Percentiles rank a stretch among this genome's conserved stretches.
These are phyloP conservation scores for Graphiopsis chlorocephala DNA, from an alignment of 2,329 filamentous ascomycete genomes.

Conservation along the genomic window DNA sequence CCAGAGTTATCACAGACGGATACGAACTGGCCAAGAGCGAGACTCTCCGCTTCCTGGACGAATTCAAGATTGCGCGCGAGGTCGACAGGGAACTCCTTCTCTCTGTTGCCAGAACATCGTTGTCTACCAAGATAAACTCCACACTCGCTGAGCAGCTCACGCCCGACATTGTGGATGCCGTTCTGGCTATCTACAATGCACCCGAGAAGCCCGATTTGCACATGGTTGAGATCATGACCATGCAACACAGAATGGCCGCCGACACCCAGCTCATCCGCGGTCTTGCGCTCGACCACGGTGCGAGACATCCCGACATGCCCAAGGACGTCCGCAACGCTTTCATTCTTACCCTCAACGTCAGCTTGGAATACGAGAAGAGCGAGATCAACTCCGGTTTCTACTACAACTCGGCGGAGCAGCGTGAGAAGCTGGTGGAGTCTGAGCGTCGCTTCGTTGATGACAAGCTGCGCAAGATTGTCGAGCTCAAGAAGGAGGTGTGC, in stretches of 20 bases:
- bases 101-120: conserved; percentile 87
- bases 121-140: conserved; percentile 91
- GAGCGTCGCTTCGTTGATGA: conserved; percentile 94
- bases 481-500: conserved; percentile 96
- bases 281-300: conserved; percentile 89
- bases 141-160: conserved; percentile 87
- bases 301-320: conserved; percentile 96
- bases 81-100: conserved; percentile 92
- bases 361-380: conserved; percentile 96
- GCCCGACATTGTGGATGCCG: conserved; percentile 92
- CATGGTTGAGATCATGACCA: conserved; percentile 99
- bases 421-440: conserved; percentile 96
- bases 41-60: conserved; percentile 88
- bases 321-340: conserved; percentile 93
- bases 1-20: conserved; percentile 92
- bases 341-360: conserved; percentile 94
- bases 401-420: conserved; percentile 94
- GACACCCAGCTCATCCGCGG: conserved; percentile 96
- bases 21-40: conserved; percentile 96
- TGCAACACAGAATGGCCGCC: conserved; percentile 95
- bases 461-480: conserved; percentile 95
- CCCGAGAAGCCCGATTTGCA: conserved; percentile 93
- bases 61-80: conserved; percentile 83
- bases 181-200: conserved; percentile 87
- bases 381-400: conserved; percentile 99